Base-by-base conservation (phyloP, 2,329 filamentous ascomycete genomes). In the Ceratocystis colombiana region DNA sequence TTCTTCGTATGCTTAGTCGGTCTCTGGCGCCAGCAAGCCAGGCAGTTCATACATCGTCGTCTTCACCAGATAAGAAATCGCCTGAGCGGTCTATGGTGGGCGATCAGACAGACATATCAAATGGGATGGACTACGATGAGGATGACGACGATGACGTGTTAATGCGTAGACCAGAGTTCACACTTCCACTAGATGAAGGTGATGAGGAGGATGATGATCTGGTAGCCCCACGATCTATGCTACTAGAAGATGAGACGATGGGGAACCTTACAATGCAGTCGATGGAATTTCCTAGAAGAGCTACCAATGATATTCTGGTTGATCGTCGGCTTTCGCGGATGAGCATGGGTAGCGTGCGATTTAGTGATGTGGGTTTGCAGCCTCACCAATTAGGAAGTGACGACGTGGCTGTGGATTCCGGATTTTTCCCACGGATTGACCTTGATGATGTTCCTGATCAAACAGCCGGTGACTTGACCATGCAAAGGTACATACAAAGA, bases 181-280 rank as follows among this genome's bases (percentile, higher is more conserved):
- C 83, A 5, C 72, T 86, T 30, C 80, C 82, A 4, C 73, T 83
- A 28, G 79, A 79, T 37, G 75, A 78, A 30, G 61, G 61, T 25
- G 77, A 79, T 45, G 79, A 80, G 62, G 81, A 82, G 22, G 79
- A 81, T 53, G 76, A 79, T 17, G 76, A 82, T 25, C 71, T 84
- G 66, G 76, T 77, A 48, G 82, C 82, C 7, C 84, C 84, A 41
- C 78, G 76, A 64, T 79, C 81, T 62, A 79, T 80, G 41, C 76
- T 78, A 8, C 71, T 86, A 28, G 83, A 86, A 65, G 82, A 85
- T 30, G 81, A 84, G n/a, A 65, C 64, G 10, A 33, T 68, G 53
- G 81, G 82, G 57, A 80, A 86, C 69, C 79, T 79, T 68, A 87
- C 84, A 0, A 73, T 80, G 50, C 79, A 81, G 68, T 85, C 84